Evolutionary conservation across 306 rosid species (phyloP).

Genomic region (Vigna trinervia): DNA sequence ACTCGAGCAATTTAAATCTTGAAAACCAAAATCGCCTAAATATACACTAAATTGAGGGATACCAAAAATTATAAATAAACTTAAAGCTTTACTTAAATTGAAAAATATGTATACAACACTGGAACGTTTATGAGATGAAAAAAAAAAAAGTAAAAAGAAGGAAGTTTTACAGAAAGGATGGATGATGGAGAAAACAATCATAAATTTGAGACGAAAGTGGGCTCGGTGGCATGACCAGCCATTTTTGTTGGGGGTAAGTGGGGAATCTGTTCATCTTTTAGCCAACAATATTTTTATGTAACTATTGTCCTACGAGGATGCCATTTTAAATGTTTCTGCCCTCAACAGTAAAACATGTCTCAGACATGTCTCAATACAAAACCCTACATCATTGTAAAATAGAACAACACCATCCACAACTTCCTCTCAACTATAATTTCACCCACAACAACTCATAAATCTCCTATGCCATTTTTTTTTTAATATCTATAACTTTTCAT

Average conservation of each 20-base stretch:
- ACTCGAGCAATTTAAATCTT: too few species aligned
- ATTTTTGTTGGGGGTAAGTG: slow-evolving; percentile 34
- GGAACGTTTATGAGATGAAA: background rate
- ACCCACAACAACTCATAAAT: too few species aligned
- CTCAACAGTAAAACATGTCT: slow-evolving; percentile 74
- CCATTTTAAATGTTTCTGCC: slow-evolving; percentile 32
- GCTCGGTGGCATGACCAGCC: slow-evolving; percentile 30
- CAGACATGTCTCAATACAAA: slow-evolving; percentile 67
- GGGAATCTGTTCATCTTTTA: slow-evolving; percentile 54
- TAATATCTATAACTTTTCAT: background rate
- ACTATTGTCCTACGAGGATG: slow-evolving; percentile 38
- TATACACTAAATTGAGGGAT: too few species aligned
- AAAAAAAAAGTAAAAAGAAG: background rate
- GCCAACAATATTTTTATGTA: slow-evolving; percentile 49
- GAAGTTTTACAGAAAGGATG: background rate
- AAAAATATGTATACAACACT: too few species aligned
- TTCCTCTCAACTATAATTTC: background rate
- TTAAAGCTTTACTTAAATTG: too few species aligned
- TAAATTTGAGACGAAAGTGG: slow-evolving; percentile 45
- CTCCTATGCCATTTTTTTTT: too few species aligned
- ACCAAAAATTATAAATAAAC: too few species aligned
- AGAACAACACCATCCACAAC: slow-evolving; percentile 23
- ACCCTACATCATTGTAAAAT: slow-evolving; percentile 43
- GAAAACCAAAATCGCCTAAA: too few species aligned
- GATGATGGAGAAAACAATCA: slow-evolving; percentile 15